These are phyloP conservation scores for Axilococcus clingmanii DNA, from an alignment of 139 green algal species.

Conservation along the genomic window DNA sequence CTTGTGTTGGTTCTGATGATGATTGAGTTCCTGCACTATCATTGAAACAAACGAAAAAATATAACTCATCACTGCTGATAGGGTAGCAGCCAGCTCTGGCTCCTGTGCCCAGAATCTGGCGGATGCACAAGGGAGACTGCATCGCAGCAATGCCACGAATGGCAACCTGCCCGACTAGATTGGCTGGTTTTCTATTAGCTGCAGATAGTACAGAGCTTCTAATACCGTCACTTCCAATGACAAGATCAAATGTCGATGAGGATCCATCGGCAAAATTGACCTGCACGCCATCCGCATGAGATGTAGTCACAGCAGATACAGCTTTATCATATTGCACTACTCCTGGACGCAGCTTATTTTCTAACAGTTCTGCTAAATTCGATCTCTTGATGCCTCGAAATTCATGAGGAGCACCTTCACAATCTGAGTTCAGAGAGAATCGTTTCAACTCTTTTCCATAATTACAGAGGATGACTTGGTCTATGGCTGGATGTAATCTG, in stretches of 20 bases:
- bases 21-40: neutral
- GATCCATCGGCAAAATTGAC: neutral
- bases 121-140: constrained; percentile 23
- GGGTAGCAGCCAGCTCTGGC: constrained; percentile 61
- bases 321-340: constrained; percentile 23
- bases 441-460: constrained; percentile 27
- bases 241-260: neutral
- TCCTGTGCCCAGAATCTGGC: constrained; percentile 36
- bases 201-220: constrained; percentile 27
- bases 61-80: constrained; percentile 32
- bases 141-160: constrained; percentile 21
- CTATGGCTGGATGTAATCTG: constrained; percentile 27
- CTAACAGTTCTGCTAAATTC: constrained; percentile 35
- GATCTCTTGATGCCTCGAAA: constrained; percentile 51
- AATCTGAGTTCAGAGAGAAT: constrained; percentile 53
- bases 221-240: constrained; percentile 54
- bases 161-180: constrained; percentile 43
- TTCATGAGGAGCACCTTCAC: constrained; percentile 50
- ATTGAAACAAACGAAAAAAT: constrained; percentile 55
- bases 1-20: neutral
- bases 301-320: constrained; percentile 7
- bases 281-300: neutral
- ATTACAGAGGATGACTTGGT: constrained; percentile 35
- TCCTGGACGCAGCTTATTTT: constrained; percentile 16
- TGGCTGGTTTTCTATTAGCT: constrained; percentile 23